Percentiles rank a stretch among this genome's conserved stretches.
These are phyloP conservation scores for Ceratobasidium sp. DNA, from an alignment of 1,284 basidiomycete species.

Conservation along the genomic window DNA sequence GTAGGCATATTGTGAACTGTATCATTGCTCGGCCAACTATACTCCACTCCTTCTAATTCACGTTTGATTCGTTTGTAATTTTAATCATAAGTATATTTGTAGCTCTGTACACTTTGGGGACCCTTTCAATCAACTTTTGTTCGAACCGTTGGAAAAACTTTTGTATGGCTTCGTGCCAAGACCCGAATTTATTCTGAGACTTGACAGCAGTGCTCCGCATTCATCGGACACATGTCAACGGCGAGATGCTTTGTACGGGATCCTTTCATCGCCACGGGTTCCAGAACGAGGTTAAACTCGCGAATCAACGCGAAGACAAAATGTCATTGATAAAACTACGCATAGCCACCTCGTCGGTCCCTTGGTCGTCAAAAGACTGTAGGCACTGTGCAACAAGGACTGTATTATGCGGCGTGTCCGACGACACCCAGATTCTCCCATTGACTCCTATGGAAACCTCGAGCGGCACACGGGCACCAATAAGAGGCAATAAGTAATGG, in stretches of 20 bases:
- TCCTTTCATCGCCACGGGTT: not conserved
- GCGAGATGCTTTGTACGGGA: not conserved
- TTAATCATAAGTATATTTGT: not conserved
- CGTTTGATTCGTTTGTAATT: not conserved
- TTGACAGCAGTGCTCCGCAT: no score
- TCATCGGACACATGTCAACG: no score
- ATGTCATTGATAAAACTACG: conserved; percentile 38
- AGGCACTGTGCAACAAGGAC: conserved; percentile 73
- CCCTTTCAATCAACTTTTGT: no score
- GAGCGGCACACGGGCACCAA: conserved; percentile 75
- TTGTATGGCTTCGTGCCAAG: no score
- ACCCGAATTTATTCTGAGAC: no score
- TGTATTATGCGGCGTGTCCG: conserved; percentile 69
- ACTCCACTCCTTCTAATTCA: not conserved
- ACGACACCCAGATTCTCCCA: conserved; percentile 79
- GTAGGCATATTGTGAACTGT: not conserved
- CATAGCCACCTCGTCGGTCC: conserved; percentile 33
- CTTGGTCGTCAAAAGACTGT: conserved; percentile 62
- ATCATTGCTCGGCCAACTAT: conserved; percentile 5
- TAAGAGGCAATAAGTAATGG: conserved; percentile 74
- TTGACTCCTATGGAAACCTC: conserved; percentile 82
- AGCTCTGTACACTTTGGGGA: no score
- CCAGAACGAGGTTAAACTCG: not conserved
- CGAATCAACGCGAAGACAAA: conserved; percentile 34
- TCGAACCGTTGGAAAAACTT: no score